These are phyloP conservation scores for Trichomonas vaginalis DNA, from an alignment of 208 protist genomes.

Conservation along the genomic window DNA sequence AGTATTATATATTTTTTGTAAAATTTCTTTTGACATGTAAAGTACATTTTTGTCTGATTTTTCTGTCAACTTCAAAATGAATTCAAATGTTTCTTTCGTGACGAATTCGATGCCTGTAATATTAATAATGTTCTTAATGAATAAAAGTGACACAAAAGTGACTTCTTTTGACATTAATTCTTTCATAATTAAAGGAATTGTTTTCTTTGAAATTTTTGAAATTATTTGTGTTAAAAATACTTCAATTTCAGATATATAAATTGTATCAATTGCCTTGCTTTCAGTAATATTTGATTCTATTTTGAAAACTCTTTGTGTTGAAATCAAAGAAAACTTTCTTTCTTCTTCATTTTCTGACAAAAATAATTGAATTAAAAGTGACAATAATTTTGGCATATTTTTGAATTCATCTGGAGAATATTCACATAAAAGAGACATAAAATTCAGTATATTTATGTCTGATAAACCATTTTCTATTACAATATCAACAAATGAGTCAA, in stretches of 20 bases:
- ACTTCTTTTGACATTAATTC: neutral
- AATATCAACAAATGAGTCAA: neutral
- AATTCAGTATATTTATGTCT: neutral
- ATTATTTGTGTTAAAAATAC: neutral
- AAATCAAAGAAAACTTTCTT: neutral
- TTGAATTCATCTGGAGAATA: neutral
- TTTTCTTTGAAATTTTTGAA: neutral
- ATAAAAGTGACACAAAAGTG: neutral
- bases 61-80: no score
- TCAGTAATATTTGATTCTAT: no score
- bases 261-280: neutral
- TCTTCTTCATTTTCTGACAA: neutral
- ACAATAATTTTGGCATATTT: neutral
- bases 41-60: no score
- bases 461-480: neutral
- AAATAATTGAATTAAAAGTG: neutral
- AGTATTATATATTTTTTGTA: no score
- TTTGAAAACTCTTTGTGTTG: neutral
- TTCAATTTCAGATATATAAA: neutral
- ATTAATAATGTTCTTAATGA: neutral
- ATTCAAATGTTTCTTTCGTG: no score
- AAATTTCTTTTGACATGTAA: no score
- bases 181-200: neutral
- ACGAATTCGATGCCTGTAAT: neutral
- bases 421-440: neutral